Evolutionary conservation across 345 rosid genomes (phyloP).

Genomic region (Rhodamnia rubescens): DNA sequence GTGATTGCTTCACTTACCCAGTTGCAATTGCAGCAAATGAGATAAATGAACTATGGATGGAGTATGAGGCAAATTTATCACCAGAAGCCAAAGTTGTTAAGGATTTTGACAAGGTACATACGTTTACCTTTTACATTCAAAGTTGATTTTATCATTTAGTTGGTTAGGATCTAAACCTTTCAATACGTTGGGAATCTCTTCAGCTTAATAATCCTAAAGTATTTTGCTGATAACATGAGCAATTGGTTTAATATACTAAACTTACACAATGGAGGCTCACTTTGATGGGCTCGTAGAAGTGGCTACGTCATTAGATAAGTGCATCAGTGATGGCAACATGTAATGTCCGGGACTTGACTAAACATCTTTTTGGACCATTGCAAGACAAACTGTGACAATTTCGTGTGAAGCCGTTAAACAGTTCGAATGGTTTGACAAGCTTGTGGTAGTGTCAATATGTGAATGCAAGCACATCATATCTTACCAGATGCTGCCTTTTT

Average conservation of each 20-base stretch:
- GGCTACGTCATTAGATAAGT: neutral
- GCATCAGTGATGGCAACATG: neutral
- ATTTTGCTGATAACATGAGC: neutral
- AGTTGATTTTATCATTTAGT: neutral
- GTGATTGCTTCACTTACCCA: neutral
- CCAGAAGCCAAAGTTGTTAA: constrained; percentile 91
- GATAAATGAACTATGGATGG: constrained; percentile 67
- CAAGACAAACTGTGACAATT: neutral
- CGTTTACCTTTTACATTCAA: neutral
- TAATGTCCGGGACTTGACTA: neutral
- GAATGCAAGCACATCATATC: neutral
- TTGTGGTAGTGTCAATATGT: neutral
- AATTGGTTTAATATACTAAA: neutral
- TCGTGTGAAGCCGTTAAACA: neutral
- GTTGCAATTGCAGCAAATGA: constrained; percentile 49
- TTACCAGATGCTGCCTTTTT: neutral
- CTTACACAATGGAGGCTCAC: neutral
- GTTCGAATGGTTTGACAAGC: neutral
- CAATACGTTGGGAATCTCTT: neutral
- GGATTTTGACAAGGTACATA: constrained; percentile 77
- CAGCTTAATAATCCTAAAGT: neutral
- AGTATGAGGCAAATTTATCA: constrained; percentile 84
- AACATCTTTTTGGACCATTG: neutral
- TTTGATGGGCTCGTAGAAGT: neutral
- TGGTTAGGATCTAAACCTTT: neutral